Evolutionary conservation across 148 eudicot genomes (phyloP).

Genomic region (Rhododendron henanense): DNA sequence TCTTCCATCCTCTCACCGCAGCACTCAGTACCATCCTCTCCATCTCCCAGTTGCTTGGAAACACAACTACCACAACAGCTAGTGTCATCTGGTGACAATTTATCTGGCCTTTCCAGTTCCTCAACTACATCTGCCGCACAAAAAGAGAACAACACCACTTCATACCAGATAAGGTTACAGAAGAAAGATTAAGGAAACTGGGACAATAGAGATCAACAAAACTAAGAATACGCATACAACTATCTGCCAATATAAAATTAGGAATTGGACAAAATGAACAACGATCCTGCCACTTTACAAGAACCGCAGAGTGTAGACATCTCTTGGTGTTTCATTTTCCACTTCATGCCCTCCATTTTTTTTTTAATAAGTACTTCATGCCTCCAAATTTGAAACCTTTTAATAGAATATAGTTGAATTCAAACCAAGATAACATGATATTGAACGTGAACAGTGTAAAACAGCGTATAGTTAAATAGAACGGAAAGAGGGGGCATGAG

Average conservation of each 20-base stretch:
- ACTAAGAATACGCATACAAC: neutral
- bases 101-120: constrained; percentile 18
- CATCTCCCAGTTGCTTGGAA: constrained; percentile 12
- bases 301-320: neutral
- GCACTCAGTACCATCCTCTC: constrained; percentile 6
- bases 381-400: neutral
- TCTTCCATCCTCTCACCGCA: constrained; percentile 11
- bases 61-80: constrained; percentile 10
- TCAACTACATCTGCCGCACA: neutral
- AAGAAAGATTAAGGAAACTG: constrained; percentile 1
- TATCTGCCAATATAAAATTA: neutral
- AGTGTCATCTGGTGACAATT: constrained; percentile 9
- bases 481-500: neutral
- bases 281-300: neutral
- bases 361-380: neutral
- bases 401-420: neutral
- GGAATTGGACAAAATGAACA: neutral
- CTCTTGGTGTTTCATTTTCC: neutral
- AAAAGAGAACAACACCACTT: neutral
- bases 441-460: neutral
- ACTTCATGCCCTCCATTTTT: neutral
- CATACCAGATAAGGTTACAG: neutral
- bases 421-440: neutral
- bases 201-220: neutral
- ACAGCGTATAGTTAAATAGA: neutral